phyloP scores from a whole-genome alignment of 2,329 filamentous ascomycete genomes.

The Aureobasidium sp. region DNA sequence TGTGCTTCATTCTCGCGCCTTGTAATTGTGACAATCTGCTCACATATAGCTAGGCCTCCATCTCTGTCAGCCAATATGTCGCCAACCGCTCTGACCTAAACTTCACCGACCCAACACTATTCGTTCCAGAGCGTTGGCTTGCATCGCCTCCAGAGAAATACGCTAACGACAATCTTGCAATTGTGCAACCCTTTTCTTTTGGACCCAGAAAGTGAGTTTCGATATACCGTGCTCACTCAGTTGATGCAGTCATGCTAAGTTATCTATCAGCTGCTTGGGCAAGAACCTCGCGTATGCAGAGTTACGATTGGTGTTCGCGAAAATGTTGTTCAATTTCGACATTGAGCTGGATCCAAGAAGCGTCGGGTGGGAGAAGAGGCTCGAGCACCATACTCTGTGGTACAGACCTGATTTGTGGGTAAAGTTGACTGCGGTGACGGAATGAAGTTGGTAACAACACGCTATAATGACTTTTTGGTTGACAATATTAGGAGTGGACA shows the following conservation, averaged over 20 bases:
- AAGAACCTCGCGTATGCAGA: constrained; percentile 32
- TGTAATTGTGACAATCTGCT: neutral
- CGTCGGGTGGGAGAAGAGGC: constrained; percentile 20
- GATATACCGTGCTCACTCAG: neutral
- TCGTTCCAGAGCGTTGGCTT: constrained; percentile 37
- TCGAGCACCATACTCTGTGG: constrained; percentile 16
- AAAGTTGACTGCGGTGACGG: constrained; percentile 17
- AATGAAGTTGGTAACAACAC: neutral
- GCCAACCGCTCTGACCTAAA: constrained; percentile 25
- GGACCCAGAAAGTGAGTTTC: constrained; percentile 27
- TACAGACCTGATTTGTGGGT: constrained; percentile 22
- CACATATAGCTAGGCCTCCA: constrained; percentile 7
- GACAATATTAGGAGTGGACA: neutral
- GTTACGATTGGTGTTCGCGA: constrained; percentile 33
- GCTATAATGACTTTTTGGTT: neutral
- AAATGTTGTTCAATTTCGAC: constrained; percentile 37
- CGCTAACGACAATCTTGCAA: constrained; percentile 23
- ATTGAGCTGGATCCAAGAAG: constrained; percentile 25
- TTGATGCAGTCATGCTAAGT: neutral
- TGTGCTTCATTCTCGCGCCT: neutral
- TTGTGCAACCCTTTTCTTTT: constrained; percentile 28
- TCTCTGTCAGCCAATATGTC: constrained; percentile 19
- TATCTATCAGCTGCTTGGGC: constrained; percentile 17
- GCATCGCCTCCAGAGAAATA: constrained; percentile 22
- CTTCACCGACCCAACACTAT: constrained; percentile 24